These are phyloP conservation scores for Symbiotaphrina buchneri DNA, from an alignment of 495 filamentous ascomycete species.

Conservation along the genomic window DNA sequence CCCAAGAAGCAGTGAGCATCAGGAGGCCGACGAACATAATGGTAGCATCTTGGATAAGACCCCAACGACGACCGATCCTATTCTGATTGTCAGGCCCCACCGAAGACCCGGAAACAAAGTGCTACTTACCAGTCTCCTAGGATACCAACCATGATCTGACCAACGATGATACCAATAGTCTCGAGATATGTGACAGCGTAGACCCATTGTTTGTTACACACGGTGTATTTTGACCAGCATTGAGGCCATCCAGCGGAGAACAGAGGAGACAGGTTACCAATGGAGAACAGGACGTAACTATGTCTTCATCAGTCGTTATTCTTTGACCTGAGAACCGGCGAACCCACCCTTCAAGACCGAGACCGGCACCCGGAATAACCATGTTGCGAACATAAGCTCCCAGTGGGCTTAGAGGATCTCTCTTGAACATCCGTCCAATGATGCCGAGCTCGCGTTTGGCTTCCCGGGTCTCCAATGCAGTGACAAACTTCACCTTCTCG, in stretches of 20 bases:
- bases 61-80: slow-evolving; percentile 71
- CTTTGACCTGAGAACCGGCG: background rate
- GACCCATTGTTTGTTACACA: slow-evolving; percentile 54
- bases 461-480: slow-evolving; percentile 40
- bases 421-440: slow-evolving; percentile 60
- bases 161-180: slow-evolving; percentile 71
- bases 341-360: slow-evolving; percentile 58
- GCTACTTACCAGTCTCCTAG: slow-evolving; percentile 27
- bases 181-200: slow-evolving; percentile 66
- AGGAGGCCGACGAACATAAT: slow-evolving; percentile 81
- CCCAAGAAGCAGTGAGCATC: slow-evolving; percentile 78
- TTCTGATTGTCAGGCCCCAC: background rate
- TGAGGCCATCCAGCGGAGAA: slow-evolving; percentile 41
- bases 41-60: slow-evolving; percentile 75
- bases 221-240: slow-evolving; percentile 45
- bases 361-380: slow-evolving; percentile 70
- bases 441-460: slow-evolving; percentile 32
- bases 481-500: slow-evolving; percentile 49
- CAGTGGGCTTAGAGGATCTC: slow-evolving; percentile 57
- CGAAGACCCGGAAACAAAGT: slow-evolving; percentile 16
- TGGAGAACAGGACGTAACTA: slow-evolving; percentile 80
- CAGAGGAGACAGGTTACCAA: slow-evolving; percentile 65
- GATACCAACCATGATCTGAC: slow-evolving; percentile 55
- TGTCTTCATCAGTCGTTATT: slow-evolving; percentile 3
- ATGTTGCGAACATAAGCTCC: slow-evolving; percentile 72